Conservation (phyloP, 83 land plant genomes). For the Picea mariana region DNA sequence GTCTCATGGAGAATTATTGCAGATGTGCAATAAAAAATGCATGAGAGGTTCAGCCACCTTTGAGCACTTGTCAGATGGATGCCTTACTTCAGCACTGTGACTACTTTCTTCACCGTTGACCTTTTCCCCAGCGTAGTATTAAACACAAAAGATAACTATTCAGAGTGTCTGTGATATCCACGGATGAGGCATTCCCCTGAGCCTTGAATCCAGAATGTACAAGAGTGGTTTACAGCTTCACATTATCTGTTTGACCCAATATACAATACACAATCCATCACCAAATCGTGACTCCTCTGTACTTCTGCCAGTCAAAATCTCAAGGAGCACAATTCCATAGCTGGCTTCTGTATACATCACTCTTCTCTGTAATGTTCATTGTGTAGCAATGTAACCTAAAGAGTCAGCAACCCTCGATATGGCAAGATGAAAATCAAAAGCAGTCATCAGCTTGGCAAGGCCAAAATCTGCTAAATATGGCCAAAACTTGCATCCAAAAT, state of each 20-base stretch:
- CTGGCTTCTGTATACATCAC: constrained; percentile 76
- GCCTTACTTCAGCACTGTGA: no score
- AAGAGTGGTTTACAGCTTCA: constrained; percentile 56
- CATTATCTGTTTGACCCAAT: constrained; percentile 80
- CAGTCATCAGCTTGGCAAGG: constrained; percentile 71
- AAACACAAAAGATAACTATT: no score
- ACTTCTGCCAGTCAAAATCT: constrained; percentile 71
- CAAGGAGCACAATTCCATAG: constrained; percentile 79
- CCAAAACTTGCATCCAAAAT: constrained; percentile 60
- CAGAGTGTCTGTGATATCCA: constrained; percentile 19
- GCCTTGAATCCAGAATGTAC: constrained; percentile 57
- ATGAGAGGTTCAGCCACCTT: no score
- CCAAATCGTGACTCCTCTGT: constrained; percentile 51
- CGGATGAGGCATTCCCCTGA: constrained; percentile 62
- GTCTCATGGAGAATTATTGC: no score
- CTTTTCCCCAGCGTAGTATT: no score
- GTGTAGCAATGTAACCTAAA: constrained; percentile 91
- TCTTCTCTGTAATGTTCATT: constrained; percentile 84
- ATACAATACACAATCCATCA: constrained; percentile 75
- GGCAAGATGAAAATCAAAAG: constrained; percentile 57
- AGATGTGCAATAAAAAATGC: no score
- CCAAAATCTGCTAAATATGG: constrained; percentile 84
- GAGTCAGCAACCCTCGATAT: constrained; percentile 85
- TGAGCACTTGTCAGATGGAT: no score
- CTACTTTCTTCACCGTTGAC: no score